Percentiles rank a stretch among this genome's conserved stretches.
These are phyloP conservation scores for Phytophthora vignae DNA, from an alignment of 352 stramenopile species.

Conservation along the genomic window DNA sequence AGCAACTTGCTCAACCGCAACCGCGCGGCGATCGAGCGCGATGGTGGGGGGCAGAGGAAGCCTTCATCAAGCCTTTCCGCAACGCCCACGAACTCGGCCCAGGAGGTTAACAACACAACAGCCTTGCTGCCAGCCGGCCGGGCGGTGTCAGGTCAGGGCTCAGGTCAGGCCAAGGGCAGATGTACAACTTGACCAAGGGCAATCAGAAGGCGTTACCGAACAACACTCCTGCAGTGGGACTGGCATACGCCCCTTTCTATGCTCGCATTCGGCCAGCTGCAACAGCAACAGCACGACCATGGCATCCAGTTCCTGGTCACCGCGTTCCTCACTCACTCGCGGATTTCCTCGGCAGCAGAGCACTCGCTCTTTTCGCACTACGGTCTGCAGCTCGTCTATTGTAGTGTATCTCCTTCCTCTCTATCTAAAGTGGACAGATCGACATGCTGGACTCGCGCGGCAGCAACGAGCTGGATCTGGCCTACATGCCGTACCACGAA, in stretches of 20 bases:
- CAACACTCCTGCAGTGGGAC: background rate
- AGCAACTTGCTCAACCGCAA: background rate
- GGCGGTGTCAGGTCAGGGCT: background rate
- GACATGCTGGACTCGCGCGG: slow-evolving; percentile 33
- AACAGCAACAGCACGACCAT: slow-evolving; percentile 19
- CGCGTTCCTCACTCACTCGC: slow-evolving; percentile 17
- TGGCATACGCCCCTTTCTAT: background rate
- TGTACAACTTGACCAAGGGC: background rate
- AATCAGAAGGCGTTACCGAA: slow-evolving; percentile 1
- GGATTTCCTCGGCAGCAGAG: slow-evolving; percentile 17
- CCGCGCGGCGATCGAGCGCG: background rate
- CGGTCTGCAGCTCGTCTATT: background rate
- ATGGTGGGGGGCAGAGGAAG: background rate
- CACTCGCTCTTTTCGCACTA: background rate
- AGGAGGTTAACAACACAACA: background rate
- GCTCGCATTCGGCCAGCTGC: slow-evolving; percentile 4
- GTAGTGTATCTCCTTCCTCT: background rate
- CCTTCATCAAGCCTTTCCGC: background rate
- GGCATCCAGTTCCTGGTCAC: slow-evolving; percentile 8
- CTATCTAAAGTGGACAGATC: background rate
- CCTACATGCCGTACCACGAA: slow-evolving; percentile 65
- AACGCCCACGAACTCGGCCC: background rate
- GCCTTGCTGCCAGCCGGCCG: background rate
- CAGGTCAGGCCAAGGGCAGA: background rate
- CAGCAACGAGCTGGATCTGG: slow-evolving; percentile 45